Percentiles rank a stretch among this genome's conserved stretches.
Evolutionary conservation across 139 green algal species (phyloP).

Genomic region (Gonium pectorale): DNA sequence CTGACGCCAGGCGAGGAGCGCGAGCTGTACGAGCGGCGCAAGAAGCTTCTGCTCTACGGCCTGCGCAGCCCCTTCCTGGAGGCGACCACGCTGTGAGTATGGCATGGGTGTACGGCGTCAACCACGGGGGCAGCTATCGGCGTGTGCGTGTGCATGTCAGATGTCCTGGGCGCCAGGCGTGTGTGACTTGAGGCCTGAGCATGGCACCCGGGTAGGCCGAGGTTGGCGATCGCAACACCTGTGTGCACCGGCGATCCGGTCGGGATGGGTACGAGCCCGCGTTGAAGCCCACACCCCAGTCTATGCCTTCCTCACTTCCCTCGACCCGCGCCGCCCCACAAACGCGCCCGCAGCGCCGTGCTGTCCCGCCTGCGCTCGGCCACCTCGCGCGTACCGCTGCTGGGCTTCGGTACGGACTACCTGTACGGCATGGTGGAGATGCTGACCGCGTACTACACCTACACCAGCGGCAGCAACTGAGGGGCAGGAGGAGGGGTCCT

Average conservation of each 20-base stretch:
- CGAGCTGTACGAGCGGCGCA: slow-evolving; percentile 49
- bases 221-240: neutral
- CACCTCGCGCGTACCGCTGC: slow-evolving; percentile 19
- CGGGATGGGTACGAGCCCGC: neutral
- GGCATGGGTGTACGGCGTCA: neutral
- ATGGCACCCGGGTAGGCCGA: too few species aligned
- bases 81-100: slow-evolving; percentile 34
- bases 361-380: neutral
- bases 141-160: neutral
- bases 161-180: too few species aligned
- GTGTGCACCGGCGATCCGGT: neutral
- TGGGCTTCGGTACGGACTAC: slow-evolving; percentile 40
- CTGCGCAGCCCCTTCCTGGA: slow-evolving; percentile 64
- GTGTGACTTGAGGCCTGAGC: too few species aligned
- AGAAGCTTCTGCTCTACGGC: slow-evolving; percentile 62
- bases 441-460: slow-evolving; percentile 48
- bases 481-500: too few species aligned
- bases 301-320: neutral
- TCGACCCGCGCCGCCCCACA: neutral
- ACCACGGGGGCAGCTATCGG: neutral
- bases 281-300: neutral
- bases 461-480: slow-evolving; percentile 51
- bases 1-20: slow-evolving; percentile 45
- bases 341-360: slow-evolving; percentile 26
- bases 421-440: slow-evolving; percentile 40